These are phyloP conservation scores for Tetracentron sinense DNA, from an alignment of 164 flowering plant species.

Conservation along the genomic window DNA sequence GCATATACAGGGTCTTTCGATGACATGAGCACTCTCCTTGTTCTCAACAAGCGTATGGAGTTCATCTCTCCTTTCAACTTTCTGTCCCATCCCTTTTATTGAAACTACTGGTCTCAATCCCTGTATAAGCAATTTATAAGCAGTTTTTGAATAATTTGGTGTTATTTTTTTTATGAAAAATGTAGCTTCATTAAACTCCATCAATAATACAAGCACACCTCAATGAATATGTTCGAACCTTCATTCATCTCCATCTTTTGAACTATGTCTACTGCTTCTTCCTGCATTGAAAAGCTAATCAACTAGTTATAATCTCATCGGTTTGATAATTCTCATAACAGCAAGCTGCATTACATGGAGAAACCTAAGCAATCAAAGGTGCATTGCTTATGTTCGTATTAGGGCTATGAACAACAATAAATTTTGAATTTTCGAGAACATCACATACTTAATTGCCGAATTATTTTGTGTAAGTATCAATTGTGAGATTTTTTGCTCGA, in stretches of 20 bases:
- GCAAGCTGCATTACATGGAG: not conserved
- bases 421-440: no score
- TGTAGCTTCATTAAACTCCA: not conserved
- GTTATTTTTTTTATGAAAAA: no score
- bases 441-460: no score
- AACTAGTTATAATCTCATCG: not conserved
- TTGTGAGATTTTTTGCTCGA: no score
- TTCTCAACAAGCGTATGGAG: not conserved
- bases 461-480: no score
- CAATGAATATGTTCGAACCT: slow-evolving; percentile 8
- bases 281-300: slow-evolving; percentile 7
- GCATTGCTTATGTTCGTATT: no score
- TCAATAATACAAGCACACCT: slow-evolving; percentile 2
- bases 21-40: slow-evolving; percentile 3
- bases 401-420: no score
- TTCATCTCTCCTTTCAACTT: not conserved
- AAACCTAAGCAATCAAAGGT: not conserved
- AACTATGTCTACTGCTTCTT: slow-evolving; percentile 18
- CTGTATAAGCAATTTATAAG: not conserved
- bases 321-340: not conserved
- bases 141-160: not conserved
- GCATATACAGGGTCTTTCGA: not conserved
- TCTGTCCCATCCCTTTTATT: not conserved
- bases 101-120: slow-evolving; percentile 8
- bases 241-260: slow-evolving; percentile 13